Conservation (phyloP, 2,329 filamentous ascomycete genomes). For the Dactylonectria estremocensis region DNA sequence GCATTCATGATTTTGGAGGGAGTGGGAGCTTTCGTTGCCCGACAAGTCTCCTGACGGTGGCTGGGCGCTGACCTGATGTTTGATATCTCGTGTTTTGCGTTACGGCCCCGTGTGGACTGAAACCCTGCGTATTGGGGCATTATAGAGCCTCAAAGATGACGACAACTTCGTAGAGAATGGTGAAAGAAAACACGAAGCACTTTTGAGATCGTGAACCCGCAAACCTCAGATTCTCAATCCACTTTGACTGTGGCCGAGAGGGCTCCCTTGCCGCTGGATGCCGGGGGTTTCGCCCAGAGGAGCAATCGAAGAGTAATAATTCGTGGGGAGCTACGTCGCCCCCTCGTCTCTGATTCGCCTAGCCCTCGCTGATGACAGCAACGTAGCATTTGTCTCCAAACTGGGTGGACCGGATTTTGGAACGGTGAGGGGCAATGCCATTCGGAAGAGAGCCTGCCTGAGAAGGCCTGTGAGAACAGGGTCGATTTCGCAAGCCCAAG, state of each 20-base stretch:
- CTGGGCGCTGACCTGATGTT: conserved; percentile 5
- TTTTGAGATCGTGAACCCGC: conserved; percentile 16
- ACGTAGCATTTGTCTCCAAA: conserved; percentile 31
- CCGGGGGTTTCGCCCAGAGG: conserved; percentile 7
- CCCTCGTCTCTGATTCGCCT: conserved; percentile 25
- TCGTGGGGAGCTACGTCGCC: conserved; percentile 18
- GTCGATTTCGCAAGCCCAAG: neutral
- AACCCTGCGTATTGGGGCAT: neutral
- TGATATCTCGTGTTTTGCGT: neutral
- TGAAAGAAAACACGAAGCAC: conserved; percentile 17
- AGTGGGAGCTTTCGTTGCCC: neutral
- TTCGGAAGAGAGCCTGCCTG: neutral
- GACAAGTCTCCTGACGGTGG: neutral
- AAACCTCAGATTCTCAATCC: conserved; percentile 11
- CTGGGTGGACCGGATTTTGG: conserved; percentile 13
- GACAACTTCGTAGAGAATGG: conserved; percentile 21
- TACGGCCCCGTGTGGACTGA: conserved; percentile 2
- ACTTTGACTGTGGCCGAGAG: conserved; percentile 8
- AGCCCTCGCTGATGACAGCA: conserved; percentile 28
- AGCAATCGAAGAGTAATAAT: conserved; percentile 17
- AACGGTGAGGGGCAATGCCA: neutral
- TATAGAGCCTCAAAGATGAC: conserved; percentile 12
- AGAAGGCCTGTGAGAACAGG: neutral
- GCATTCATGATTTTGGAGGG: neutral
- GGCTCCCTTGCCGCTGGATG: conserved; percentile 10